Evolutionary conservation across 2,329 filamentous ascomycete genomes (phyloP), one percentile per base, ranked within the genome.

Genomic region (Cladobotryum mycophilum): DNA sequence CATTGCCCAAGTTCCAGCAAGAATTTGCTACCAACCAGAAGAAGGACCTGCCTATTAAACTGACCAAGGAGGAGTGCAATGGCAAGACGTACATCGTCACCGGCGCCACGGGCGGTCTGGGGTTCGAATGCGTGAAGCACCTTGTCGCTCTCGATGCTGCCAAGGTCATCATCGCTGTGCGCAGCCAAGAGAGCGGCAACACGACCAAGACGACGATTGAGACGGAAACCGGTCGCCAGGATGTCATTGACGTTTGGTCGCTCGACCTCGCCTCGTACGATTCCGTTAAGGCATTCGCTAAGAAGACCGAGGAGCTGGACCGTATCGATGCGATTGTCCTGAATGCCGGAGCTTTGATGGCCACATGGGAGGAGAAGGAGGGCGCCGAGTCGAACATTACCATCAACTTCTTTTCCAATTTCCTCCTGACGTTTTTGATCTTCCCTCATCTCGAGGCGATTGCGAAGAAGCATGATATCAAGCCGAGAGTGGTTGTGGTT

Each of bases 331-430:
- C 67, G 3, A 53, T 77, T 1, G 51, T 77, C 7, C 62, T 67
- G 45, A 77, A 75, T 46, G 74, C 74, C 4, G 57, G 60, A 13
- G 33, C 61, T 13, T 47, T 58, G 8, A 52, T 47, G 4, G 34
- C 53, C 5, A 45, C 49, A 5, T 58, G 55, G 38, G 49, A 56
- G 13, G 46, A 61, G 38, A 54, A 60, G 17, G 70, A 73, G 49
- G 74, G 70, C 2, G 65, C 69, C 48, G 75, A 78, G 58, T 57
- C 57, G 13, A 70, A 63, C 25, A 58, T 76, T 45, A 71, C 70
- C 3, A 67, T 77, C 42, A 78, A 79, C 56, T 70, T 76, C 15
- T 61, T 79, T 35, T 67, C 67, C 3, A 77, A 72, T 0, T 70
- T 73, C 35, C 60, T 78, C 25, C 62, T 78, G 48, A 67, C 69